These are phyloP conservation scores for Biscutella laevigata DNA, from an alignment of 441 rosid species.

Conservation along the genomic window DNA sequence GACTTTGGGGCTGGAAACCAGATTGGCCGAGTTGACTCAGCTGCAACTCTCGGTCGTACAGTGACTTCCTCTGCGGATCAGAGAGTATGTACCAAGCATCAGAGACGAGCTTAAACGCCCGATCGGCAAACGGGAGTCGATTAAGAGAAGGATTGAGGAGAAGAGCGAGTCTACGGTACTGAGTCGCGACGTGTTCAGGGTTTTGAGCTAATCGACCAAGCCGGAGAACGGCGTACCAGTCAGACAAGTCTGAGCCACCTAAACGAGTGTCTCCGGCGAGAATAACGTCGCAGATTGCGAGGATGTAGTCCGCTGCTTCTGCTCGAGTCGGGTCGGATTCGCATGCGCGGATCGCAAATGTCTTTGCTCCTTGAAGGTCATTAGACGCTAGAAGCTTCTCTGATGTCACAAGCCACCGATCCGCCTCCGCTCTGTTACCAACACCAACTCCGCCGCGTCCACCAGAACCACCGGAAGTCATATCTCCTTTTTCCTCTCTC, in stretches of 20 bases:
- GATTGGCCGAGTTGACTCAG: slow-evolving; percentile 43
- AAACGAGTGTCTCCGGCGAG: slow-evolving; percentile 43
- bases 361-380: slow-evolving; percentile 73
- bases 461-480: too few relatives aligned
- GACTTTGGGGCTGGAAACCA: slow-evolving; percentile 17
- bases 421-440: slow-evolving; percentile 52
- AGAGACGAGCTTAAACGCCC: slow-evolving; percentile 54
- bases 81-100: slow-evolving; percentile 86
- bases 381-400: slow-evolving; percentile 68
- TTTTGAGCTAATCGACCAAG: slow-evolving; percentile 51
- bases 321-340: slow-evolving; percentile 58
- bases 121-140: slow-evolving; percentile 64
- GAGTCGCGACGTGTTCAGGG: slow-evolving; percentile 54
- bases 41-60: slow-evolving; percentile 62
- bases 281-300: slow-evolving; percentile 70
- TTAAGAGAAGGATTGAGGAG: slow-evolving; percentile 57
- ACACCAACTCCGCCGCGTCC: slow-evolving; percentile 16
- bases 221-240: slow-evolving; percentile 79
- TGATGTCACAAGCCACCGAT: slow-evolving; percentile 68
- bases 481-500: neutral
- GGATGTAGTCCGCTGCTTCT: slow-evolving; percentile 51
- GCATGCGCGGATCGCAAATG: slow-evolving; percentile 73
- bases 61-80: slow-evolving; percentile 46
- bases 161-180: slow-evolving; percentile 68
- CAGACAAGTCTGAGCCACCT: slow-evolving; percentile 33